phyloP scores from a whole-genome alignment of 345 rosid species.

The Pelargonium nanum region DNA sequence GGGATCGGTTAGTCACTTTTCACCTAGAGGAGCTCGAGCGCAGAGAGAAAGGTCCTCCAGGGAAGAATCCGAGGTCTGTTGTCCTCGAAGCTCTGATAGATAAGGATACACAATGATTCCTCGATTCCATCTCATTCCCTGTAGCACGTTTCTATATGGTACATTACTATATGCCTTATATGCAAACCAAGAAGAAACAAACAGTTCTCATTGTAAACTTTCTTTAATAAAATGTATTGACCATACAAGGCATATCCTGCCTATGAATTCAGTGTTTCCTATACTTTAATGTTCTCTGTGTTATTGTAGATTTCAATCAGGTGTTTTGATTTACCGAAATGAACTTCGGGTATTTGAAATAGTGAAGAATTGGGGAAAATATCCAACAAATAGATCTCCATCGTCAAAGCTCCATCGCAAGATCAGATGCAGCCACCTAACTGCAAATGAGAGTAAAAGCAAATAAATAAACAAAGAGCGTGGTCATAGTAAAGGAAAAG shows the following conservation, averaged over 20 bases:
- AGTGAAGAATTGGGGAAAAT: not conserved
- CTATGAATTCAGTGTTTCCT: not conserved
- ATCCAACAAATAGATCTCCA: conserved; percentile 7
- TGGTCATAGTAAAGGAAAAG: not conserved
- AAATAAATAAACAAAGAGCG: not conserved
- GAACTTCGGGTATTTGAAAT: no score
- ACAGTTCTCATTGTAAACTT: not conserved
- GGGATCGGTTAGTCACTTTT: conserved; percentile 74
- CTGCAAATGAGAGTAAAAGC: conserved; percentile 23
- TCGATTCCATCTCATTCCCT: not conserved
- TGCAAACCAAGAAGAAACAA: not conserved
- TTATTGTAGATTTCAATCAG: not conserved
- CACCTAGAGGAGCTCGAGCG: conserved; percentile 73
- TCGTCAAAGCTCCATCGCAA: conserved; percentile 10
- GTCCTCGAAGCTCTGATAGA: conserved; percentile 47
- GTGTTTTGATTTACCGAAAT: not conserved
- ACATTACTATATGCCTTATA: not conserved
- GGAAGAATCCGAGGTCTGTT: conserved; percentile 68
- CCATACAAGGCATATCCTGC: not conserved
- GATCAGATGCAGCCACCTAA: conserved; percentile 67
- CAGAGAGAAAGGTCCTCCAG: conserved; percentile 76
- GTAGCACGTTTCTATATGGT: conserved; percentile 7
- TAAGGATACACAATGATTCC: conserved; percentile 21
- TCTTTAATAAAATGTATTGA: not conserved
- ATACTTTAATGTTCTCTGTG: not conserved